phyloP scores from a whole-genome alignment of 2,329 filamentous ascomycete genomes.

The Verruconis gallopava region DNA sequence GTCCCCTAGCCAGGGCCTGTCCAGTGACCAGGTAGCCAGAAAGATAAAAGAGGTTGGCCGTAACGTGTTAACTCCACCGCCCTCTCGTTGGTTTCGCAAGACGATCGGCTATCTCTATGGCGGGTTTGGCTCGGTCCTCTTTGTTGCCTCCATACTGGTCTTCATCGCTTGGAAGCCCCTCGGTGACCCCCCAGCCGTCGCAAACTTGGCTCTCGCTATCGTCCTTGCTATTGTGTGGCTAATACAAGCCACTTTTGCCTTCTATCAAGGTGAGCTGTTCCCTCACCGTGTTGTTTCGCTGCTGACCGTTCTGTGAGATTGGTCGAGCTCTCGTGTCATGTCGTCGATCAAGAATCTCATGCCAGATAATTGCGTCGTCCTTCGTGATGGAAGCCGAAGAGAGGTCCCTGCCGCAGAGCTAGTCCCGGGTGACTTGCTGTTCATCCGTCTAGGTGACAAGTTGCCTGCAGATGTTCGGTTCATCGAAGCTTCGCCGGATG shows the following conservation, averaged over 20 bases:
- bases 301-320: constrained; percentile 47
- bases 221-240: constrained; percentile 59
- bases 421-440: constrained; percentile 54
- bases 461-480: constrained; percentile 54
- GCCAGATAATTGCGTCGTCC: constrained; percentile 55
- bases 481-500: constrained; percentile 52
- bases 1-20: constrained; percentile 46
- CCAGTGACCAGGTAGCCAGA: constrained; percentile 41
- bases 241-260: constrained; percentile 40
- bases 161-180: constrained; percentile 68
- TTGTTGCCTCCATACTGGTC: constrained; percentile 56
- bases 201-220: constrained; percentile 61
- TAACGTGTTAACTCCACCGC: constrained; percentile 54
- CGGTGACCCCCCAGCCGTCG: constrained; percentile 54
- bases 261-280: constrained; percentile 30
- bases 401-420: constrained; percentile 42
- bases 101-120: constrained; percentile 61
- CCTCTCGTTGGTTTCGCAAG: constrained; percentile 45
- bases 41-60: constrained; percentile 48
- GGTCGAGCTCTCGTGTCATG: constrained; percentile 66
- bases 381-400: constrained; percentile 43
- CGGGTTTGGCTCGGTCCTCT: constrained; percentile 60
- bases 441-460: constrained; percentile 51
- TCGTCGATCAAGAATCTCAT: constrained; percentile 68
- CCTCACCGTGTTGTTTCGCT: not conserved